phyloP scores from a whole-genome alignment of 2,329 filamentous ascomycete species.

The Calonectria hawksworthii region DNA sequence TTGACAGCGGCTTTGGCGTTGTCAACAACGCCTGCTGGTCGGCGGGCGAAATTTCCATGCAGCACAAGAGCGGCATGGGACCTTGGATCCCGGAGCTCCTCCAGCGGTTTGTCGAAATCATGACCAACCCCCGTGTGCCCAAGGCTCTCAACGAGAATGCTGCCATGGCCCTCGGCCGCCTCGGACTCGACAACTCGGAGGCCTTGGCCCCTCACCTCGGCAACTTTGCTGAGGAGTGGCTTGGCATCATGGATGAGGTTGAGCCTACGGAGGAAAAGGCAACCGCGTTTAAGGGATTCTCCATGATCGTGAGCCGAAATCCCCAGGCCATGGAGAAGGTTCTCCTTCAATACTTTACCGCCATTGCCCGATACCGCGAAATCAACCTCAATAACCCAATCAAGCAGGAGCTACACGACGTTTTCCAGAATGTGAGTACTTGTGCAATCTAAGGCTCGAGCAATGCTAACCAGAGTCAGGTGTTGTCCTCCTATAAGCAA shows the following conservation, averaged over 20 bases:
- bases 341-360: slow-evolving; percentile 83
- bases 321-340: slow-evolving; percentile 93
- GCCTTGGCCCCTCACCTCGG: slow-evolving; percentile 83
- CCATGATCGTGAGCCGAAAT: slow-evolving; percentile 85
- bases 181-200: slow-evolving; percentile 85
- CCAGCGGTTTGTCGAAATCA: slow-evolving; percentile 82
- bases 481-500: slow-evolving; percentile 68
- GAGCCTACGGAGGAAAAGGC: slow-evolving; percentile 94
- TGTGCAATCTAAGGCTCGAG: not conserved
- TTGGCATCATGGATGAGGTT: slow-evolving; percentile 85
- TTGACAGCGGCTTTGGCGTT: slow-evolving; percentile 89
- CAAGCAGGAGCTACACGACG: slow-evolving; percentile 76
- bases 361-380: slow-evolving; percentile 84
- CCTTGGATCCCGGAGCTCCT: slow-evolving; percentile 85
- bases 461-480: slow-evolving; percentile 50
- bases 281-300: slow-evolving; percentile 92
- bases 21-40: slow-evolving; percentile 99
- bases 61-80: slow-evolving; percentile 80
- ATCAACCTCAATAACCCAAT: slow-evolving; percentile 71
- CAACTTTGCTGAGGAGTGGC: slow-evolving; percentile 85
- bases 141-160: slow-evolving; percentile 93
- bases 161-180: slow-evolving; percentile 89
- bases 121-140: slow-evolving; percentile 87
- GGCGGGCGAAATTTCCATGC: slow-evolving; percentile 90
- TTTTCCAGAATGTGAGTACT: slow-evolving; percentile 80